Evolutionary conservation across 345 rosid genomes (phyloP), one percentile per base, ranked within the genome.

Genomic region (Gossypium longicalyx): DNA sequence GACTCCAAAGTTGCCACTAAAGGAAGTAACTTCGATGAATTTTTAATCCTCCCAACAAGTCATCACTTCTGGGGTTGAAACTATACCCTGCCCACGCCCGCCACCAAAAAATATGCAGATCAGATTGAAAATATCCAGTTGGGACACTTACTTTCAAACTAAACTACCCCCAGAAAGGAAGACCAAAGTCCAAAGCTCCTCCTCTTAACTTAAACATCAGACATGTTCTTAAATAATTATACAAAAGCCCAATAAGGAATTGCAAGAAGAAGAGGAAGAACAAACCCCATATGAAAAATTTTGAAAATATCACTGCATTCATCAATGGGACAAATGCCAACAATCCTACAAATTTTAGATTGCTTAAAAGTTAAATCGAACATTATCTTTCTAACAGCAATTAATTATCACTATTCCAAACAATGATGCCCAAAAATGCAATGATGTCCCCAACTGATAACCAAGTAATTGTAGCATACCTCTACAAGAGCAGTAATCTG

Each of bases 401-500:
- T 54, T 54, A 41, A 29, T 54, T 53, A 53, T 27, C 47, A 34
- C n/a, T 13, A 34, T 12, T 27, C 29, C 74, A 34, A 69, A 53
- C 25, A 70, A 2, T 44, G 20, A 16, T n/a, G 7, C 34, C 71
- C 34, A 66, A 66, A 43, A 7, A 66, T 44, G 27, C 38, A 38
- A 19, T 43, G 29, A 20, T 25, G 45, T 51, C 9, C 62, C 45
- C 22, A 72, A 53, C 25, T 29, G 11, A 45, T 22, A 75, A 72
- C 10, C 38, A 52, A 25, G 56, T 51, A 22, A 17, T 12, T n/a
- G 19, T 62, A 66, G 19, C 11, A 0, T 89, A 95, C 99, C 99
- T 95, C 99, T 79, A 95, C 99, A 83, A 90, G 97, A 22, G 90
- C 58, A 73, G 98, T 87, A 74, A 93, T 90, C 85, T 91, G 94